Conservation (phyloP, 768 basidiomycete species). For the Leccinum longicurvipes region DNA sequence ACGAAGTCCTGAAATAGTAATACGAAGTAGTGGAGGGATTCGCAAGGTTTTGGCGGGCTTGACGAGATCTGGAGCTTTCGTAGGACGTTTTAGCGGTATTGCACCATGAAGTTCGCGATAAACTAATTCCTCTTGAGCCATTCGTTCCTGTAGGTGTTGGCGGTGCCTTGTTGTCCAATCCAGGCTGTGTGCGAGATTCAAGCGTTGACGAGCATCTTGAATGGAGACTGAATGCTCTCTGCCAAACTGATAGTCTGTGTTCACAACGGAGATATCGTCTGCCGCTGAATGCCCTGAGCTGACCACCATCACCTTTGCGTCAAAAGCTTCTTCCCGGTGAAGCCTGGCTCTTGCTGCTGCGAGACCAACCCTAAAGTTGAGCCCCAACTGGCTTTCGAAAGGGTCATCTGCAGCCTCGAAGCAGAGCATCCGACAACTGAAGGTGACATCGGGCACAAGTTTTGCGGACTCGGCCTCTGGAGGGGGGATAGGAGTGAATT, state of each 20-base stretch:
- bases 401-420: constrained; percentile 83
- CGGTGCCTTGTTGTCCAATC: constrained; percentile 66
- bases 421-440: constrained; percentile 59
- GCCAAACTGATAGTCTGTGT: constrained; percentile 62
- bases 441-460: constrained; percentile 54
- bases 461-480: constrained; percentile 77
- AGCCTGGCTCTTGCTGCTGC: constrained; percentile 67
- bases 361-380: constrained; percentile 70
- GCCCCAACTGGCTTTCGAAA: constrained; percentile 72
- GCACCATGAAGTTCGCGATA: constrained; percentile 44
- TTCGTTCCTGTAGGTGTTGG: constrained; percentile 44
- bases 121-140: constrained; percentile 46
- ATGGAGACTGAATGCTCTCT: constrained; percentile 64
- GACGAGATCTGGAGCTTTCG: constrained; percentile 44
- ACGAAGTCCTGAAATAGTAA: constrained; percentile 55
- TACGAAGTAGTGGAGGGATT: constrained; percentile 68
- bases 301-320: constrained; percentile 72
- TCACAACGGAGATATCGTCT: constrained; percentile 33
- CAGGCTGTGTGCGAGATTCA: constrained; percentile 66
- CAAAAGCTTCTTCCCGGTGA: constrained; percentile 78
- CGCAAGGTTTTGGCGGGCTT: constrained; percentile 32
- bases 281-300: constrained; percentile 28
- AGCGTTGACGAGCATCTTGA: constrained; percentile 65
- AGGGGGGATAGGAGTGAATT: constrained; percentile 50
- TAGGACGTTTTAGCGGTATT: constrained; percentile 27